Percentiles rank a stretch among this genome's conserved stretches.
Conservation (phyloP, 805 yeast genomes). For the Yarrowia sp. region DNA sequence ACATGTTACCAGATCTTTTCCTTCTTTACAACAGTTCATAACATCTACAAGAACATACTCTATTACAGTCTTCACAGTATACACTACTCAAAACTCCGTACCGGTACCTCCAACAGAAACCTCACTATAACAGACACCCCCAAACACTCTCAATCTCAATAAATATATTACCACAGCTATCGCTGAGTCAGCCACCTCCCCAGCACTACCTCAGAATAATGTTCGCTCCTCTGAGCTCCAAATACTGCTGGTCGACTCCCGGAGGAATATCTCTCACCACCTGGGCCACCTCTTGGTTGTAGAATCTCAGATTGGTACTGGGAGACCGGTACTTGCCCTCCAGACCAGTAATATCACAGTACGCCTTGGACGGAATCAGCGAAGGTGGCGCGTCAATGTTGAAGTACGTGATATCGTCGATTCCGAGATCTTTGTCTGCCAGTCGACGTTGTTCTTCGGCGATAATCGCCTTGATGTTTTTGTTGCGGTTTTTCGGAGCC, state of each 20-base stretch:
- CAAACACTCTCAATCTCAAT: not conserved
- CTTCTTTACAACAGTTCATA: no score
- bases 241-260: conserved; percentile 89
- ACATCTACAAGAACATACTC: no score
- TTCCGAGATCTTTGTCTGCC: conserved; percentile 31
- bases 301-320: conserved; percentile 61
- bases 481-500: conserved; percentile 58
- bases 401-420: conserved; percentile 56
- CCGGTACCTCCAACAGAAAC: no score
- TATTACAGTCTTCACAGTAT: no score
- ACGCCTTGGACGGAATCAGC: conserved; percentile 70
- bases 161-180: not conserved
- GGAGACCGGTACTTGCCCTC: conserved; percentile 74
- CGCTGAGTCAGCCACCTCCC: not conserved
- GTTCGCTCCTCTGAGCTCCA: conserved; percentile 83
- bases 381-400: conserved; percentile 85
- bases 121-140: no score
- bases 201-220: conserved; percentile 60
- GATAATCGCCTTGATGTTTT: conserved; percentile 67
- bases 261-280: conserved; percentile 74
- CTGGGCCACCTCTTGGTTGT: conserved; percentile 79
- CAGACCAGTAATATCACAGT: conserved; percentile 92
- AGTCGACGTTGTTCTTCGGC: conserved; percentile 75
- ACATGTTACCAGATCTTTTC: no score
- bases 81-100: no score